These are phyloP conservation scores for Boechera divaricarpa DNA, from an alignment of 345 rosid species.

Conservation along the genomic window DNA sequence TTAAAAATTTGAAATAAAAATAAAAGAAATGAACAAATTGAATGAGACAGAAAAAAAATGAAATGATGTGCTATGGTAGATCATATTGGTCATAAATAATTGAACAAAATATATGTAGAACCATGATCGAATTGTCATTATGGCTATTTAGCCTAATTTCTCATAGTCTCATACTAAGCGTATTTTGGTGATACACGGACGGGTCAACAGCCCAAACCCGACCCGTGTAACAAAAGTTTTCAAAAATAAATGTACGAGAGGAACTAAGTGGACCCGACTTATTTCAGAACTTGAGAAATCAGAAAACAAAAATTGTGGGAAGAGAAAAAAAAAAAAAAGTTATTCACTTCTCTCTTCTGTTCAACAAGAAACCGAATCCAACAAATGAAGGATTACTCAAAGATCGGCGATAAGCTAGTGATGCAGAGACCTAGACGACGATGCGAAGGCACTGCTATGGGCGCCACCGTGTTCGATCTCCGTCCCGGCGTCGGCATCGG, in stretches of 20 bases:
- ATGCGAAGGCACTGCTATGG: constrained; percentile 98
- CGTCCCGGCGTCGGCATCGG: constrained; percentile 93
- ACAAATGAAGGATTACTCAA: constrained; percentile 41
- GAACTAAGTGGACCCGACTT: constrained; percentile 9
- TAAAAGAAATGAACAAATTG: too few species aligned
- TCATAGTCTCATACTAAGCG: neutral
- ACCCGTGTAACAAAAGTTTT: constrained; percentile 16
- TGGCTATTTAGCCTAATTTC: too few species aligned
- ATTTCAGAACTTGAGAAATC: constrained; percentile 6
- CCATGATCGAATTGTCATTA: too few species aligned
- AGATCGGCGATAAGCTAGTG: constrained; percentile 40
- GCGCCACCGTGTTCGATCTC: constrained; percentile 93
- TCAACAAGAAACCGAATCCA: constrained; percentile 16
- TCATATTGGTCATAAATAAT: too few species aligned
- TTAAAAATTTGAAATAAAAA: too few species aligned
- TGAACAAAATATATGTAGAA: too few species aligned
- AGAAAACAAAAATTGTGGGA: neutral
- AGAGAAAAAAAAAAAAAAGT: neutral
- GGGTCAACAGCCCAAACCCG: constrained; percentile 16
- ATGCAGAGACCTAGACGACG: constrained; percentile 77
- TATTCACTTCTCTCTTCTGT: constrained; percentile 6
- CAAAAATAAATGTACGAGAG: neutral
- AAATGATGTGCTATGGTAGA: too few species aligned
- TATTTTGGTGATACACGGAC: neutral
- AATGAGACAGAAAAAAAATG: too few species aligned